Conservation (phyloP, 2,329 filamentous ascomycete genomes). For the Phaeophleospora eucalypticola region DNA sequence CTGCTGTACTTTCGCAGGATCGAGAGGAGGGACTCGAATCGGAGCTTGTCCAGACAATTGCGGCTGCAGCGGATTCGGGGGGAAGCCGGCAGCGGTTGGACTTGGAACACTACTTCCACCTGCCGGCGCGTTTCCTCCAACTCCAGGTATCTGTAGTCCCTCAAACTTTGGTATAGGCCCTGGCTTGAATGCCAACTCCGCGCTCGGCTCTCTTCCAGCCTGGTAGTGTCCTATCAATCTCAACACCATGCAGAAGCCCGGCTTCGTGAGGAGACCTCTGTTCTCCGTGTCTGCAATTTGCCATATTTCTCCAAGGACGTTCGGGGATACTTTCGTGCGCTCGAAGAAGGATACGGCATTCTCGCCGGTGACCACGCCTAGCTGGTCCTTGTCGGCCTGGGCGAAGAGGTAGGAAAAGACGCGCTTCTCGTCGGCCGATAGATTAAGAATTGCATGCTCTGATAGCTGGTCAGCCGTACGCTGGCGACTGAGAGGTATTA, state of each 20-base stretch:
- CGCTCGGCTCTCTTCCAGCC: constrained; percentile 73
- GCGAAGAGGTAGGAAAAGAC: constrained; percentile 90
- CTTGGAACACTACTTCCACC: constrained; percentile 18
- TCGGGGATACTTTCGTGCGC: constrained; percentile 82
- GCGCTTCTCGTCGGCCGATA: constrained; percentile 87
- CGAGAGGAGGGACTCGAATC: constrained; percentile 82
- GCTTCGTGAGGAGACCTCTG: constrained; percentile 83
- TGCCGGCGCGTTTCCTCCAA: constrained; percentile 9
- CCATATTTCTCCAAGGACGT: constrained; percentile 95
- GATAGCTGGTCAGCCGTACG: constrained; percentile 9
- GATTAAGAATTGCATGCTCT: constrained; percentile 52
- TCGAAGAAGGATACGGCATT: constrained; percentile 97
- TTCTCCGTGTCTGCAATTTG: constrained; percentile 98
- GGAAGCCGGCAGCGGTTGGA: constrained; percentile 22
- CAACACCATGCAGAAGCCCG: constrained; percentile 88
- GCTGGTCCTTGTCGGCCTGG: constrained; percentile 83
- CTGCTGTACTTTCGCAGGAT: constrained; percentile 82
- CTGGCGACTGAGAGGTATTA: neutral
- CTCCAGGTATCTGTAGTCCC: constrained; percentile 55
- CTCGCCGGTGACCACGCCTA: constrained; percentile 93
- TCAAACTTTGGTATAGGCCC: constrained; percentile 93
- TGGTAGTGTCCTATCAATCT: constrained; percentile 95
- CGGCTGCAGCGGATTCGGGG: constrained; percentile 28
- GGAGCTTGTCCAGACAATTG: constrained; percentile 48
- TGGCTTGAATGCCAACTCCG: constrained; percentile 76